Conservation (phyloP, 495 filamentous ascomycete species). For the Annulohypoxylon maeteangense region DNA sequence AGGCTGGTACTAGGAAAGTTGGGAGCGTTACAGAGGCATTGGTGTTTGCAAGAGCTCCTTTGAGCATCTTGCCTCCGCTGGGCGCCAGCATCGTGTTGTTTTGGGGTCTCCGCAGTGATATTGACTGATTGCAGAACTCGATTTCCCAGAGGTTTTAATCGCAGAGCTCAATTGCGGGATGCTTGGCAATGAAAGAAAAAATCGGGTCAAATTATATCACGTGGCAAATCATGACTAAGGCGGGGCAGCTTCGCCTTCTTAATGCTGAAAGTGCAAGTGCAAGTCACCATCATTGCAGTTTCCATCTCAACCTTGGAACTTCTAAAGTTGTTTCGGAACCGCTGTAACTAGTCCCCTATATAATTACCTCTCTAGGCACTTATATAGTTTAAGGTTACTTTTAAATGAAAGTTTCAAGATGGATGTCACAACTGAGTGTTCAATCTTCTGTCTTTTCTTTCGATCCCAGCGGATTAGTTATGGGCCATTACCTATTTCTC, state of each 20-base stretch:
- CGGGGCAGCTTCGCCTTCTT: too few relatives aligned
- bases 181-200: slow-evolving; percentile 40
- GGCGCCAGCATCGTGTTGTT: slow-evolving; percentile 61
- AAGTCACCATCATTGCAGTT: background rate
- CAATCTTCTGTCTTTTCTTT: background rate
- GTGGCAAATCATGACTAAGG: background rate
- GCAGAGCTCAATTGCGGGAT: slow-evolving; percentile 25
- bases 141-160: slow-evolving; percentile 5
- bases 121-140: slow-evolving; percentile 36
- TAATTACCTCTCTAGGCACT: too few relatives aligned
- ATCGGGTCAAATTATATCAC: slow-evolving; percentile 19
- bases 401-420: too few relatives aligned
- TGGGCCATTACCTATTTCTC: background rate
- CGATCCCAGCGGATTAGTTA: background rate
- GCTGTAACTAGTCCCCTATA: too few relatives aligned
- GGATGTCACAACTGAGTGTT: too few relatives aligned
- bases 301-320: background rate
- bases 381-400: too few relatives aligned
- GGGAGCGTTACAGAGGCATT: slow-evolving; percentile 62
- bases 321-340: background rate
- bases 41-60: slow-evolving; percentile 48
- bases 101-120: slow-evolving; percentile 13
- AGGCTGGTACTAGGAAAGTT: slow-evolving; percentile 79
- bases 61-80: slow-evolving; percentile 56
- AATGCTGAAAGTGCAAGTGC: background rate